phyloP scores from a whole-genome alignment of 768 basidiomycete species.

The Psilocybe cubensis region DNA sequence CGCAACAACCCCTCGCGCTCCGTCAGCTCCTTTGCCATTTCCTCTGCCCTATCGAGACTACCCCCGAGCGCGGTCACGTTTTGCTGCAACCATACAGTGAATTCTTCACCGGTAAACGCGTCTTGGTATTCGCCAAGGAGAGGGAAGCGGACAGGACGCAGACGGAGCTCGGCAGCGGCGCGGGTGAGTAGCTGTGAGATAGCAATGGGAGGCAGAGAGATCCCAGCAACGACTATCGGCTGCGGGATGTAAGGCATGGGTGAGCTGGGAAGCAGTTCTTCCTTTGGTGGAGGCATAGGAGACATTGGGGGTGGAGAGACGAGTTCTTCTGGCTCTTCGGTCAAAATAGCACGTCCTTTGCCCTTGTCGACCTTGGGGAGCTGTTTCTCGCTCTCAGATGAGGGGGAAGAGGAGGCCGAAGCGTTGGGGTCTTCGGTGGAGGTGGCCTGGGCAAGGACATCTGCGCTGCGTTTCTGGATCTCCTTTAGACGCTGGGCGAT shows the following conservation, averaged over 20 bases:
- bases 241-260: constrained; percentile 38
- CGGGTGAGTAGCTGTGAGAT: constrained; percentile 72
- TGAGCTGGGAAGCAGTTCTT: constrained; percentile 29
- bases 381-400: constrained; percentile 32
- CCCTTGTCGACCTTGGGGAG: constrained; percentile 80
- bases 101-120: constrained; percentile 88
- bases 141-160: constrained; percentile 75
- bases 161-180: constrained; percentile 72
- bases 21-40: constrained; percentile 66
- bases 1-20: constrained; percentile 66
- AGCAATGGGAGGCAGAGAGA: constrained; percentile 65
- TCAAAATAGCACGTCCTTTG: constrained; percentile 55
- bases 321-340: constrained; percentile 30
- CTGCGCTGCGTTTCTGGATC: constrained; percentile 63
- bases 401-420: constrained; percentile 28
- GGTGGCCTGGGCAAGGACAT: constrained; percentile 34
- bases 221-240: constrained; percentile 75
- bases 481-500: constrained; percentile 84
- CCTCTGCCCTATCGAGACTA: constrained; percentile 77
- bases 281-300: constrained; percentile 58
- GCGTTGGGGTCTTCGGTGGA: constrained; percentile 34
- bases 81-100: constrained; percentile 81
- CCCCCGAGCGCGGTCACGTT: constrained; percentile 81
- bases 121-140: constrained; percentile 84
- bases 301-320: constrained; percentile 69